These are phyloP conservation scores for Emmonsia crescens DNA, from an alignment of 2,329 filamentous ascomycete species.

Conservation along the genomic window DNA sequence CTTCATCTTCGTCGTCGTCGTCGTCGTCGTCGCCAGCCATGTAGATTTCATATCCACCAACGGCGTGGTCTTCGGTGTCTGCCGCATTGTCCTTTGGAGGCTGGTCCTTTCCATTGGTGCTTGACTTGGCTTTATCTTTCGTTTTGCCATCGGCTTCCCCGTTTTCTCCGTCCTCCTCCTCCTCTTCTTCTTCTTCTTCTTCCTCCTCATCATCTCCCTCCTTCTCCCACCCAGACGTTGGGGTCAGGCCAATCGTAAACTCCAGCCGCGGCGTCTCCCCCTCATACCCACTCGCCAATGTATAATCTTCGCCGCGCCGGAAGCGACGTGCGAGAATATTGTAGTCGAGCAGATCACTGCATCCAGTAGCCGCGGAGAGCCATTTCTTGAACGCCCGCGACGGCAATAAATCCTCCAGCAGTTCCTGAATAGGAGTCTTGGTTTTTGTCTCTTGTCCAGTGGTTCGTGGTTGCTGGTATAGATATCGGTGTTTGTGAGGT, in stretches of 20 bases:
- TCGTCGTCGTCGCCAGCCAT: conserved; percentile 72
- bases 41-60: conserved; percentile 58
- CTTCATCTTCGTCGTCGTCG: conserved; percentile 57
- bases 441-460: conserved; percentile 36
- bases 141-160: conserved; percentile 30
- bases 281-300: conserved; percentile 75
- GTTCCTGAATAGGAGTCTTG: conserved; percentile 56
- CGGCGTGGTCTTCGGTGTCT: conserved; percentile 26
- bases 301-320: conserved; percentile 79
- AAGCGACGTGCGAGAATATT: conserved; percentile 80
- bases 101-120: conserved; percentile 17
- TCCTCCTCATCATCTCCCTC: conserved; percentile 46
- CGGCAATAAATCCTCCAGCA: conserved; percentile 72
- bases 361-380: conserved; percentile 72
- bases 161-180: conserved; percentile 15
- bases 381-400: conserved; percentile 81
- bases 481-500: conserved; percentile 88
- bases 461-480: conserved; percentile 56
- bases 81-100: conserved; percentile 6
- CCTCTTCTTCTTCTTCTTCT: conserved; percentile 30
- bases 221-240: conserved; percentile 73
- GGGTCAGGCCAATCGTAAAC: conserved; percentile 77
- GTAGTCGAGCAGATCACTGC: conserved; percentile 53
- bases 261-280: conserved; percentile 65
- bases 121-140: conserved; percentile 22